Conservation (phyloP, 495 filamentous ascomycete genomes). For the Apiosordaria backusii region DNA sequence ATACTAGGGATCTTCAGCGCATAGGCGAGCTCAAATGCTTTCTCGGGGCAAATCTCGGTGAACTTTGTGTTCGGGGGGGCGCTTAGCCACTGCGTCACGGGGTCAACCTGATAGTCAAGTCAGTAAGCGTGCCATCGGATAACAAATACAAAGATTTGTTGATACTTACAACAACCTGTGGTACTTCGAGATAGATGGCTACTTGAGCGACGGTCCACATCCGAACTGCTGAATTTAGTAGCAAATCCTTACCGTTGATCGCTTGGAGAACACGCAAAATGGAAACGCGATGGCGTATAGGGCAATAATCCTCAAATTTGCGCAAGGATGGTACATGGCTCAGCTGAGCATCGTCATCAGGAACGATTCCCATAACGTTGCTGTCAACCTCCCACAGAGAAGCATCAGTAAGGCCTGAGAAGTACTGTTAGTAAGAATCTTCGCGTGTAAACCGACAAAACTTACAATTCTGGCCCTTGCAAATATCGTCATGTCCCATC, state of each 20-base stretch:
- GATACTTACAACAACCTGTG: conserved; percentile 37
- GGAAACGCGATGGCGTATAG: conserved; percentile 55
- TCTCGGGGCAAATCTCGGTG: conserved; percentile 45
- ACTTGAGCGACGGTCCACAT: conserved; percentile 60
- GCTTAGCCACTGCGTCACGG: conserved; percentile 42
- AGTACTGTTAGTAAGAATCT: background rate
- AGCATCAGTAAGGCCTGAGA: conserved; percentile 19
- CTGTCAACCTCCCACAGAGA: conserved; percentile 16
- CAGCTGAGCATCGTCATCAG: conserved; percentile 7
- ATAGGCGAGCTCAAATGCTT: conserved; percentile 41
- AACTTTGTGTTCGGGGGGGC: conserved; percentile 41
- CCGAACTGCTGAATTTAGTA: conserved; percentile 62
- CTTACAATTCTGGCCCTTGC: conserved; percentile 21
- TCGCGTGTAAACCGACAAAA: background rate
- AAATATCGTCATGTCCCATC: conserved; percentile 36
- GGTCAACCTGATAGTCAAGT: conserved; percentile 24
- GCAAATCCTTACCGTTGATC: conserved; percentile 47
- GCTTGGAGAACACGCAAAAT: conserved; percentile 56
- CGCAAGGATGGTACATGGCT: conserved; percentile 25
- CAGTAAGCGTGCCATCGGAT: background rate
- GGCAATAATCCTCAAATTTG: conserved; percentile 55
- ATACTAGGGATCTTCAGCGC: conserved; percentile 34
- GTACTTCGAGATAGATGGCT: conserved; percentile 55
- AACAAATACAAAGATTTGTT: background rate
- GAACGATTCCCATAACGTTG: conserved; percentile 20